Evolutionary conservation across 331 rosid species (phyloP).

Genomic region (Pyracantha coccinea): DNA sequence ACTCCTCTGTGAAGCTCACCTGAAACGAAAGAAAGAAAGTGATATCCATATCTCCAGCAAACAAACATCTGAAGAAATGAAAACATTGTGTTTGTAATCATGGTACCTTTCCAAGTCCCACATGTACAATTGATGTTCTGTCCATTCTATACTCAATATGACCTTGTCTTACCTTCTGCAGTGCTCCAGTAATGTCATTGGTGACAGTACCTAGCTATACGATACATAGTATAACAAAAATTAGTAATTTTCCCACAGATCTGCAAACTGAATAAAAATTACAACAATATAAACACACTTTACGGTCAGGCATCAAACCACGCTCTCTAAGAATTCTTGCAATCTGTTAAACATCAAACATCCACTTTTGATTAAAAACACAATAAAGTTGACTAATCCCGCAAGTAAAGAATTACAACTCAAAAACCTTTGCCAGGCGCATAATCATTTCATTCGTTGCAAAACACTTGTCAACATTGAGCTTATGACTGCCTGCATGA

Average conservation of each 20-base stretch:
- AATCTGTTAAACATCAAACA: slow-evolving; percentile 50
- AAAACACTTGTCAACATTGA: slow-evolving; percentile 94
- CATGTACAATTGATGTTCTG: slow-evolving; percentile 78
- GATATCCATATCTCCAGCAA: neutral
- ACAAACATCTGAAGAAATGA: neutral
- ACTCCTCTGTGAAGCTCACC: slow-evolving; percentile 74
- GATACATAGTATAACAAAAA: slow-evolving; percentile 24
- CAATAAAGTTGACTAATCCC: slow-evolving; percentile 13
- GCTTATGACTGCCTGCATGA: slow-evolving; percentile 61
- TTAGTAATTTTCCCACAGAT: neutral
- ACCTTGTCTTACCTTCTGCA: slow-evolving; percentile 72
- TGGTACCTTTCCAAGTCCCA: slow-evolving; percentile 85
- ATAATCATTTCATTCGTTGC: slow-evolving; percentile 95
- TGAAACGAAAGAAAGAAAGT: slow-evolving; percentile 13
- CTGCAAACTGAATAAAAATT: slow-evolving; percentile 13
- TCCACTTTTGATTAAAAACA: slow-evolving; percentile 18
- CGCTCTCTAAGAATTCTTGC: slow-evolving; percentile 92
- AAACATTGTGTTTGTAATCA: slow-evolving; percentile 5
- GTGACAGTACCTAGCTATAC: slow-evolving; percentile 91
- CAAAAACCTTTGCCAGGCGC: slow-evolving; percentile 78
- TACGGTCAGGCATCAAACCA: slow-evolving; percentile 91
- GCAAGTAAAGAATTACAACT: slow-evolving; percentile 6
- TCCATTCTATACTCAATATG: slow-evolving; percentile 94
- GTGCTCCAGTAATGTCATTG: slow-evolving; percentile 72
- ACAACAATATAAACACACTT: slow-evolving; percentile 44